Conservation (phyloP, 495 filamentous ascomycete species). For the Pyrenula aspistea region DNA sequence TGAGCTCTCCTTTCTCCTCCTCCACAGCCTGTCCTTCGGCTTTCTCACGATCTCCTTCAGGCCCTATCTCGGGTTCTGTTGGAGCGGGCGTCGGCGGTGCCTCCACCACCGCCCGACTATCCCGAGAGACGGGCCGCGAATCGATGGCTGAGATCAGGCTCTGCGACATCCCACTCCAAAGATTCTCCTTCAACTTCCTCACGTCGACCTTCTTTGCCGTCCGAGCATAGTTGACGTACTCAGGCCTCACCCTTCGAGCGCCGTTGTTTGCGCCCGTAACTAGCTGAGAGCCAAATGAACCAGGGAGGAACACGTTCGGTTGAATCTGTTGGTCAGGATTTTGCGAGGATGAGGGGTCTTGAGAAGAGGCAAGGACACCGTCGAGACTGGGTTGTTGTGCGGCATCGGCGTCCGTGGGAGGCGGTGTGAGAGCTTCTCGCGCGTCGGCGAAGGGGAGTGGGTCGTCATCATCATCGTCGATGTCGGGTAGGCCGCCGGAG, state of each 20-base stretch:
- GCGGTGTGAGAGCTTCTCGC: constrained; percentile 75
- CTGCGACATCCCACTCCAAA: constrained; percentile 79
- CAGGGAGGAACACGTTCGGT: constrained; percentile 9
- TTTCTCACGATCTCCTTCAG: not conserved
- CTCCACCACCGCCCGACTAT: constrained; percentile 18
- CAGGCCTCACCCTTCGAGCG: constrained; percentile 65
- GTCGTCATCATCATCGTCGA: constrained; percentile 70
- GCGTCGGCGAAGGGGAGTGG: constrained; percentile 78
- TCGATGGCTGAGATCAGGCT: constrained; percentile 25
- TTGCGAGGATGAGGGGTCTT: not conserved
- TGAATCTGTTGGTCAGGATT: not conserved
- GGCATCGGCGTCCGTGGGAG: constrained; percentile 34
- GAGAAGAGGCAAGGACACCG: constrained; percentile 27
- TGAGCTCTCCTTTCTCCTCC: constrained; percentile 40
- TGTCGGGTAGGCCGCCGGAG: constrained; percentile 46
- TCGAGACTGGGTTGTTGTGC: constrained; percentile 29
- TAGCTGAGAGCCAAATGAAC: constrained; percentile 74
- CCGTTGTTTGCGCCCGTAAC: constrained; percentile 55
- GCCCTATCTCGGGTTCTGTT: constrained; percentile 2
- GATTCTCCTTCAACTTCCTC: constrained; percentile 81
- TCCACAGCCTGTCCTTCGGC: constrained; percentile 6
- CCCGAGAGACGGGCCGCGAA: constrained; percentile 13
- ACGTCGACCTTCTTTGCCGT: constrained; percentile 99
- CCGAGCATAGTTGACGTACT: constrained; percentile 93
- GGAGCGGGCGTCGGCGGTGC: constrained; percentile 24